Base-by-base conservation (phyloP, 768 basidiomycete species). In the Phanerodontia chrysosporium region DNA sequence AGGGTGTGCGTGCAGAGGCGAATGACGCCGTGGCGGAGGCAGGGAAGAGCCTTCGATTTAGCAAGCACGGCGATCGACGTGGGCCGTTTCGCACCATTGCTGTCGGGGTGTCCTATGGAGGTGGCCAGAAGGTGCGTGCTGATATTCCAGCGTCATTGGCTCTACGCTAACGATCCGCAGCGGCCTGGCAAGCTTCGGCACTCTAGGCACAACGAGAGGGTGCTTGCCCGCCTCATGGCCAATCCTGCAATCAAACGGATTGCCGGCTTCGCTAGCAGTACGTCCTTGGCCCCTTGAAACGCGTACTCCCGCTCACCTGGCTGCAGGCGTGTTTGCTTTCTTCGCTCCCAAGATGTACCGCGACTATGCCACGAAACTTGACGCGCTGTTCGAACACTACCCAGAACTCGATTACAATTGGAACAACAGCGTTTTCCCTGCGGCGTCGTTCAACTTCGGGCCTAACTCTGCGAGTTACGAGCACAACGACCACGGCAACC, bases 401-500 rank as follows among this genome's bases (percentile, higher is more conserved):
- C 9, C 49, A 30, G 13, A 51, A 13, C 49, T 51, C 16, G 8
- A 21, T 9, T 29, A 30, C 49, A 30, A 14, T 18, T 29, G 29
- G 13, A 13, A 27, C 13, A 29, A 51, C 27, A 51, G 27, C 24
- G 18, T 51, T 2, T 51, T 29, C 18, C 13, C 49, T 13, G 29
- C 29, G 3, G 29, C 29, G 2, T 51, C 49, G 2, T n/a, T 30
- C 29, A 30, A 51, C 18, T 51, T 51, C 29, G 27, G 29, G 32
- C 57, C 51, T 1, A 8, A 27, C 13, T 42, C 49, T 13, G 42
- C 51, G 24, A 51, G 45, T 25, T 46, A 27, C 24, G 27, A 30
- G 6, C 58, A 51, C 24, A 58, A 25, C 14, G 46, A 55, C 30
- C 24, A 45, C 24, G 44, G 30, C 8, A 62, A 65, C 27, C 12